phyloP scores from a whole-genome alignment of 108 stramenopile species.

The Cyclostephanos invisitatus region DNA sequence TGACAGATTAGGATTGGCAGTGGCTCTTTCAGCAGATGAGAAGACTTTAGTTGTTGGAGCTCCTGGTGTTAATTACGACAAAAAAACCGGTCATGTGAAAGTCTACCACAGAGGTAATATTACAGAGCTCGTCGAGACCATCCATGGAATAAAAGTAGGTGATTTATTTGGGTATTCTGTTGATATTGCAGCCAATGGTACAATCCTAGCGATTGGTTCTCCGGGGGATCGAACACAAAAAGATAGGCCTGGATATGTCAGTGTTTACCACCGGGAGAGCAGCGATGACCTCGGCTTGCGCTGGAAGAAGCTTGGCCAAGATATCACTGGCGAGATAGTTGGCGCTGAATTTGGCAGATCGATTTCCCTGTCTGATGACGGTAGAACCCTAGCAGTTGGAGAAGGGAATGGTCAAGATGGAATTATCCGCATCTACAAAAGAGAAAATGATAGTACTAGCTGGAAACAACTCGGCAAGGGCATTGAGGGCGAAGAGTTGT shows the following conservation, averaged over 20 bases:
- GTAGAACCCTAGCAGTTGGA: slow-evolving; percentile 24
- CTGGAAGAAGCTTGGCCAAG: slow-evolving; percentile 16
- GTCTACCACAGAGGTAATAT: neutral
- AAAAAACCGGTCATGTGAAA: neutral
- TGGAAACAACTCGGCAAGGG: slow-evolving; percentile 8
- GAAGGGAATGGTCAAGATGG: slow-evolving; percentile 4
- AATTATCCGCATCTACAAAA: slow-evolving; percentile 5
- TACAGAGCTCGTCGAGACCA: slow-evolving; percentile 15
- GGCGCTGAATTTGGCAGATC: slow-evolving; percentile 17
- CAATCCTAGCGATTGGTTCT: slow-evolving; percentile 4
- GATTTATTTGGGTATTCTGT: slow-evolving; percentile 16
- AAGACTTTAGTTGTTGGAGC: neutral
- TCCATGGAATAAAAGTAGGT: slow-evolving; percentile 5
- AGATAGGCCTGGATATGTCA: slow-evolving; percentile 11
- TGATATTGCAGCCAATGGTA: slow-evolving; percentile 11
- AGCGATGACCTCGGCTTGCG: neutral
- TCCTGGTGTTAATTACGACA: neutral
- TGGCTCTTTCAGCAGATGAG: slow-evolving; percentile 18
- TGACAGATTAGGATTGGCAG: slow-evolving; percentile 6
- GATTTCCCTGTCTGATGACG: slow-evolving; percentile 26
- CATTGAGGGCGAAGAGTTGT: slow-evolving; percentile 14
- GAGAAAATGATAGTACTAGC: neutral
- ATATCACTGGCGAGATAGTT: slow-evolving; percentile 19
- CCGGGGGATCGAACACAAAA: neutral
- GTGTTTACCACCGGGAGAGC: neutral